Percentiles rank a stretch among this genome's conserved stretches.
phyloP scores from a whole-genome alignment of 768 basidiomycete species.

The Lentinula sp. region DNA sequence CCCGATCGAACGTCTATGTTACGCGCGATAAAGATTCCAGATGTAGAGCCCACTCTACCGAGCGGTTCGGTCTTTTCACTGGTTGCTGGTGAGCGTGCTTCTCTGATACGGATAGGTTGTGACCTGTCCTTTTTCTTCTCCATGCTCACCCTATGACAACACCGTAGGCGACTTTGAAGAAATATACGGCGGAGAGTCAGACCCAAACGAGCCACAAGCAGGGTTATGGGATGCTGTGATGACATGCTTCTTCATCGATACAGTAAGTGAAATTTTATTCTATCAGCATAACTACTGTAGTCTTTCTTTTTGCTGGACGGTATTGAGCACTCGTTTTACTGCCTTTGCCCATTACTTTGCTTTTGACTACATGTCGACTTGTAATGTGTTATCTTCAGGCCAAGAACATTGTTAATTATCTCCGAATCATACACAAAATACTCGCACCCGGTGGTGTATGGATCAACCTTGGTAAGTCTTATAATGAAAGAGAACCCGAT shows the following conservation, averaged over 20 bases:
- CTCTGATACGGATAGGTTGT: background rate
- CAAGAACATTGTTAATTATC: slow-evolving; percentile 86
- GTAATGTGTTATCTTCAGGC: slow-evolving; percentile 42
- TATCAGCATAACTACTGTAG: no score
- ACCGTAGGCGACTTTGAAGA: slow-evolving; percentile 81
- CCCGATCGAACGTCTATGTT: slow-evolving; percentile 55
- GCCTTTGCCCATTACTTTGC: background rate
- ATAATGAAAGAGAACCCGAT: background rate
- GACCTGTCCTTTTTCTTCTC: slow-evolving; percentile 11
- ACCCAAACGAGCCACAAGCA: slow-evolving; percentile 57
- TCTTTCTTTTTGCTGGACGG: background rate
- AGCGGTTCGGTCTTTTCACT: slow-evolving; percentile 67
- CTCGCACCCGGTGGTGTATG: slow-evolving; percentile 84
- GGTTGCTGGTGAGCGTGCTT: slow-evolving; percentile 57
- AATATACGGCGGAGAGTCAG: slow-evolving; percentile 64
- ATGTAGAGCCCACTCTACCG: slow-evolving; percentile 73
- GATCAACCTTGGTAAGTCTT: slow-evolving; percentile 72
- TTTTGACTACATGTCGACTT: background rate
- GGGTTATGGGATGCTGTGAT: slow-evolving; percentile 86
- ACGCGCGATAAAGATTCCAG: slow-evolving; percentile 68
- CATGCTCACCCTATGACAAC: background rate
- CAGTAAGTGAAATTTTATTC: slow-evolving; percentile 40
- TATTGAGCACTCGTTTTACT: background rate
- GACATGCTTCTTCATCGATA: slow-evolving; percentile 98
- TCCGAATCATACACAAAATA: slow-evolving; percentile 79